phyloP scores from a whole-genome alignment of 176 grass and related monocot species.

The Olyra latifolia region DNA sequence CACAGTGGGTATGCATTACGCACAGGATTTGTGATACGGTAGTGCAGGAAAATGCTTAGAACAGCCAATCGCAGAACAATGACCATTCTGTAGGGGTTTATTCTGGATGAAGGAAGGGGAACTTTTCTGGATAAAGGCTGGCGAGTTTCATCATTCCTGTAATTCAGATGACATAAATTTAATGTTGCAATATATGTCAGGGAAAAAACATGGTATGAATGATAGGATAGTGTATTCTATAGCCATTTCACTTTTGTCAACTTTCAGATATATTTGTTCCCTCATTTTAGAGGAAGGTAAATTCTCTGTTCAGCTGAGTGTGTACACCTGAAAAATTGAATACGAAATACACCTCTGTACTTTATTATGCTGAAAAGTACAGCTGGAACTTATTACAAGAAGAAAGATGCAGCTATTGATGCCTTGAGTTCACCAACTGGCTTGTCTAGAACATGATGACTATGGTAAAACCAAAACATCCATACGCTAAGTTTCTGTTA shows the following conservation, averaged over 20 bases:
- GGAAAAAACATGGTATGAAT: neutral
- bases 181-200: constrained; percentile 4
- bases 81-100: constrained; percentile 99
- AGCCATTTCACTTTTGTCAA: neutral
- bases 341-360: neutral
- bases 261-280: neutral
- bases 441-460: neutral
- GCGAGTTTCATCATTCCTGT: constrained; percentile 95
- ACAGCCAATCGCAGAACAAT: constrained; percentile 91
- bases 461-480: neutral
- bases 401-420: neutral
- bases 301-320: neutral
- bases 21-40: constrained; percentile 98
- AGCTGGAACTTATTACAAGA: neutral
- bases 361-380: neutral
- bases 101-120: constrained; percentile 84
- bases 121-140: constrained; percentile 98
- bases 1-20: constrained; percentile 74
- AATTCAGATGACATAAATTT: constrained; percentile 45
- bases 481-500: neutral
- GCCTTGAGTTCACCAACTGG: neutral
- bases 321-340: neutral
- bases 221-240: neutral
- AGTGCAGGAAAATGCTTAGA: constrained; percentile 92
- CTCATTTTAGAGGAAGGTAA: neutral